Conservation (phyloP, 148 eudicot species). For the Mesembryanthemum crystallinum region DNA sequence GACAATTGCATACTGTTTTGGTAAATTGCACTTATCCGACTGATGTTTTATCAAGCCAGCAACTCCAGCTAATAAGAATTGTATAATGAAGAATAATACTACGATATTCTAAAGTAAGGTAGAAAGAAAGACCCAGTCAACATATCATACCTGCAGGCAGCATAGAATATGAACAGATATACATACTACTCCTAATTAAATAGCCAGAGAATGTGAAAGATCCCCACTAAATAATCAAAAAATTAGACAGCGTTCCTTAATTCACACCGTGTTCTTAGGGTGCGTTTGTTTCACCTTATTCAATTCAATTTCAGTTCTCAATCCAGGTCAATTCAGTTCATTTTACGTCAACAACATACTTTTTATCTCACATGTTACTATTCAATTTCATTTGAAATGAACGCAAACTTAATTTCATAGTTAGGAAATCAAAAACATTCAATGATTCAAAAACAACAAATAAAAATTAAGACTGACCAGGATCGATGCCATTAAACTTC, state of each 20-base stretch:
- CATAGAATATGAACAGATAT: neutral
- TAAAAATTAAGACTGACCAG: conserved; percentile 14
- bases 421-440: neutral
- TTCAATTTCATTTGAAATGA: too few species aligned
- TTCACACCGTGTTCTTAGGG: too few species aligned
- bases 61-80: neutral
- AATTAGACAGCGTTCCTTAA: too few species aligned
- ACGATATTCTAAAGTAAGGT: neutral
- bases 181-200: neutral
- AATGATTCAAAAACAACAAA: neutral
- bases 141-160: neutral
- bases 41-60: neutral
- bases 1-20: too few species aligned
- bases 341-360: too few species aligned
- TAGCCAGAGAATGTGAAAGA: neutral
- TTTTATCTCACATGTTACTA: neutral
- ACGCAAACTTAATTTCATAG: neutral
- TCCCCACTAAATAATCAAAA: too few species aligned
- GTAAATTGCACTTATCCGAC: neutral
- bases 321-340: too few species aligned
- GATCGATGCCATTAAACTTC: conserved; percentile 25
- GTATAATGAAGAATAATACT: neutral
- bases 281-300: too few species aligned
- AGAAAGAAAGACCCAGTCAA: neutral
- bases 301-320: too few species aligned